These are phyloP conservation scores for Pseudocercospora macadamiae DNA, from an alignment of 2,329 filamentous ascomycete genomes.

Conservation along the genomic window DNA sequence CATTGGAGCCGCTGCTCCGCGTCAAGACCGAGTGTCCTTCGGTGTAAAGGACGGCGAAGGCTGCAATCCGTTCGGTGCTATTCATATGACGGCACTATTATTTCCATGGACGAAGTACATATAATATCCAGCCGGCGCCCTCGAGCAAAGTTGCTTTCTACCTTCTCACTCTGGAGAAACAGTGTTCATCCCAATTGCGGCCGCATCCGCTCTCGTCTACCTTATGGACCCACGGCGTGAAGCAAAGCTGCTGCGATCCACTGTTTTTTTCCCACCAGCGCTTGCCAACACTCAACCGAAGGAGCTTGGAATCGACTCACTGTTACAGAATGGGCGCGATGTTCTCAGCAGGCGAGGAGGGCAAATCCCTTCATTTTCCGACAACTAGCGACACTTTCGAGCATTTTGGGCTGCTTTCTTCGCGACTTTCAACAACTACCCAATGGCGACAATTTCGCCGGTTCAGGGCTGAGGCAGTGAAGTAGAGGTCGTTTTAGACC, in stretches of 20 bases:
- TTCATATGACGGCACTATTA: background rate
- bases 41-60: conserved; percentile 11
- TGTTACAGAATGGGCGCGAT: background rate
- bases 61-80: conserved; percentile 4
- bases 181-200: too few relatives aligned
- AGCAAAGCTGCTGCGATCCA: conserved; percentile 7
- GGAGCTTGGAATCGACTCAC: background rate
- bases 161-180: background rate
- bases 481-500: conserved; percentile 10
- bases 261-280: conserved; percentile 17
- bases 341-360: background rate
- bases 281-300: conserved; percentile 13
- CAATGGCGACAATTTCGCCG: conserved; percentile 19
- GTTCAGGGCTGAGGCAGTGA: background rate
- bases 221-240: background rate
- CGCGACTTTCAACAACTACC: conserved; percentile 1
- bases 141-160: background rate
- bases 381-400: background rate
- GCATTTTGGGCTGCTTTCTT: background rate
- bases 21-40: conserved; percentile 15
- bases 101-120: conserved; percentile 1
- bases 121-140: background rate
- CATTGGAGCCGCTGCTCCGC: conserved; percentile 2
- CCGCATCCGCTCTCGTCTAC: background rate
- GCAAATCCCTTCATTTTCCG: conserved; percentile 18